Conservation (phyloP, 2,329 filamentous ascomycete genomes). For the Clarireedia paspali region DNA sequence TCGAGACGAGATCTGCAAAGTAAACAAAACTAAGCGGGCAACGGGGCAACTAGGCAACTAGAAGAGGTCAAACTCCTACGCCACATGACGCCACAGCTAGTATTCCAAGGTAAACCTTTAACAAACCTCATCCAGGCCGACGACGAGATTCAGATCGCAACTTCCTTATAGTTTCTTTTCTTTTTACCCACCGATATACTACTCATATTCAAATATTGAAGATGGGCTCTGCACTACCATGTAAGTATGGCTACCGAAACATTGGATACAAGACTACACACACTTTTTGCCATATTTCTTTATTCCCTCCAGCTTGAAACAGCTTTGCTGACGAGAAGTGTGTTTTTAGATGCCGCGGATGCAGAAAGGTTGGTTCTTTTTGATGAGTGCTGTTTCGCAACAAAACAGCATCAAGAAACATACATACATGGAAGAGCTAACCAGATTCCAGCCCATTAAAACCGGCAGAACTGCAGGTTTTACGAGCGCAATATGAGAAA, state of each 20-base stretch:
- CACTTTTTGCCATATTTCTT: slow-evolving; percentile 19
- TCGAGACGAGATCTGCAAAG: background rate
- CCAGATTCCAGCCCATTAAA: slow-evolving; percentile 65
- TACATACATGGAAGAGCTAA: slow-evolving; percentile 12
- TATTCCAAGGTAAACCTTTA: slow-evolving; percentile 5
- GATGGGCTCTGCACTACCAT: slow-evolving; percentile 30
- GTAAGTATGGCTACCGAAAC: slow-evolving; percentile 27
- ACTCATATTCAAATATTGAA: slow-evolving; percentile 7
- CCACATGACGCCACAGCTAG: slow-evolving; percentile 13
- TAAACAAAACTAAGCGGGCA: slow-evolving; percentile 6
- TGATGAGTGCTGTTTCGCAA: too few relatives aligned
- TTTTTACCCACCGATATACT: background rate
- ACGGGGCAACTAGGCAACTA: background rate
- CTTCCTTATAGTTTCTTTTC: slow-evolving; percentile 8
- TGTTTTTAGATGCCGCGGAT: slow-evolving; percentile 78
- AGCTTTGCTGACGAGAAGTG: slow-evolving; percentile 24
- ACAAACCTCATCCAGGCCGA: slow-evolving; percentile 1
- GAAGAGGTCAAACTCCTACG: background rate
- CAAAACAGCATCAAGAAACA: background rate
- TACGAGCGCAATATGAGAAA: slow-evolving; percentile 92
- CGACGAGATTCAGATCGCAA: slow-evolving; percentile 12
- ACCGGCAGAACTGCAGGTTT: slow-evolving; percentile 82
- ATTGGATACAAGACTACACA: slow-evolving; percentile 23
- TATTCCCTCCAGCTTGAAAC: slow-evolving; percentile 21
- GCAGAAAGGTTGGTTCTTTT: slow-evolving; percentile 68